Evolutionary conservation across 208 protist genomes (phyloP), one percentile per base, ranked within the genome.

Genomic region (Leishmania tropica): DNA sequence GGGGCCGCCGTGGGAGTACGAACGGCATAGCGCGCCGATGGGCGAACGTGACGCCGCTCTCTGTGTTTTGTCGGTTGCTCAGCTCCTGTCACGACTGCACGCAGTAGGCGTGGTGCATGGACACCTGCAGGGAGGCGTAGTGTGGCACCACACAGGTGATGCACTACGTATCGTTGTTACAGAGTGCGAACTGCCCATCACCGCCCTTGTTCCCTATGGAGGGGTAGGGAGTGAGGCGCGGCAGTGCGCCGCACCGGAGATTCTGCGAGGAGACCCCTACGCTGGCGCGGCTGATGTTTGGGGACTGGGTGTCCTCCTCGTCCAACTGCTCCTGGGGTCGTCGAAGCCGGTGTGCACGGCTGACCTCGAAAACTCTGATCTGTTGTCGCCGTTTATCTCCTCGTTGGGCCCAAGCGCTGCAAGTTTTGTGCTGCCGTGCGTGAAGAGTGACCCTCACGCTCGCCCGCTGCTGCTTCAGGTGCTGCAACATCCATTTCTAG

Each of bases 231-330:
- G 15, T 6, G 73, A 58, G n/a, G 86, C 89, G 31, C 89, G 88
- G 47, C 70, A 65, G 31, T 80, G 79, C 28, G 89, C 87, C 28
- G 94, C 94, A 28, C 94, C 94, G n/a, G 94, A 97, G 56, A 92
- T 97, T 51, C 77, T 81, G 15, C 67, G 83, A 13, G 83, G 84
- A 35, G 88, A 87, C 15, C 80, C 83, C 3, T 95, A 92, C 85
- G 71, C 70, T 64, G 87, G 72, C 53, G 87, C 88, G 48, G 89
- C 94, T 8, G 94, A 97, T 79, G 90, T 97, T 37, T 95, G 92
- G 94, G 88, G 89, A 2, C 42, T 97, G 1, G 94, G 86, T n/a
- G 89, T 94, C 24, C 80, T 95, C 17, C 87, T 97, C 70, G 73
- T 95, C 31, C 89, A 93, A 74, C 87, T 97, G 62, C 31, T 92